Percentiles rank a stretch among this genome's conserved stretches.
Conservation (phyloP, 2,329 filamentous ascomycete species). For the Grosmannia serpens region DNA sequence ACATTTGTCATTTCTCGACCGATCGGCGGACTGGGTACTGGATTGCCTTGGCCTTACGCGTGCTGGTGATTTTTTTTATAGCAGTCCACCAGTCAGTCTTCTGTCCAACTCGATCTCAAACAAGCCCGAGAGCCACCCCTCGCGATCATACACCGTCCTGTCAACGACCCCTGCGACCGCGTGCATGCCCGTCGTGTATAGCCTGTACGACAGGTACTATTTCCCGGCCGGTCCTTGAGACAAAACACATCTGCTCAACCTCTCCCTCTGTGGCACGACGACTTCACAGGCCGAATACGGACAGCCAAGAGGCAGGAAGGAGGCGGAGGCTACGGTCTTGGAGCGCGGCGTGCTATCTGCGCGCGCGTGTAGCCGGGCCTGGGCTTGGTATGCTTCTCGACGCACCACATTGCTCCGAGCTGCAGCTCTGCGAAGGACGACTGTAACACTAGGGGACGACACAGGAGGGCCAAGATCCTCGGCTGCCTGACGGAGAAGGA, state of each 20-base stretch:
- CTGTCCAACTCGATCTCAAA: conserved; percentile 3
- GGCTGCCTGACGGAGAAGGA: background rate
- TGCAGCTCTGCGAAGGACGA: background rate
- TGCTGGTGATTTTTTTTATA: background rate
- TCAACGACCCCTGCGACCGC: background rate
- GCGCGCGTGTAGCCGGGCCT: background rate
- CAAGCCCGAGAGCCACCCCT: background rate
- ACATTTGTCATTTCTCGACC: background rate
- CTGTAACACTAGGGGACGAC: background rate
- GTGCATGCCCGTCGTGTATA: background rate
- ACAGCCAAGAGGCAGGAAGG: background rate
- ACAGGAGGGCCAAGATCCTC: background rate
- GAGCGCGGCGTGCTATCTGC: background rate
- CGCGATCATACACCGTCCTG: background rate
- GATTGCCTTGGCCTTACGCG: background rate
- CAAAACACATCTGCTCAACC: background rate
- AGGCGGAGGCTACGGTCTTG: background rate
- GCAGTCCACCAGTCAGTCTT: background rate
- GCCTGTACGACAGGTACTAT: background rate
- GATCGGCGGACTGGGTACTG: background rate
- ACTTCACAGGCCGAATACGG: background rate
- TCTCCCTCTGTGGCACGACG: background rate
- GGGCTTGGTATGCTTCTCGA: background rate
- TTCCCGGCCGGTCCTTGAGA: background rate
- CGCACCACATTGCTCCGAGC: background rate